Percentiles rank a stretch among this genome's conserved stretches.
Evolutionary conservation across 371 early-diverging fungal genomes (phyloP).

Genomic region (Actinomucor elegans): DNA sequence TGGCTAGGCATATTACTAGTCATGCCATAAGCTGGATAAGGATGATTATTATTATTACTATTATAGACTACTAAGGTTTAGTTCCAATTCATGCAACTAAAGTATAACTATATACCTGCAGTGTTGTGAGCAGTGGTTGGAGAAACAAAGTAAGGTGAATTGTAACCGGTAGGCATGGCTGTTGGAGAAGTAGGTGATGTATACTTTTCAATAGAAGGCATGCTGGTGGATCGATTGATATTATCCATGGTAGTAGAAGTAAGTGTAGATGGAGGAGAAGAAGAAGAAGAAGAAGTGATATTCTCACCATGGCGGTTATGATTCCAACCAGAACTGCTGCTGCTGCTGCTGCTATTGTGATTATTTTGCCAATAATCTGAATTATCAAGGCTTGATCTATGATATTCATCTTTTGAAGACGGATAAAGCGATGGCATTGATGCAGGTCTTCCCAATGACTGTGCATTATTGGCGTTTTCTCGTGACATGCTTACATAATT

Average conservation of each 20-base stretch:
- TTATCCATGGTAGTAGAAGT: background rate
- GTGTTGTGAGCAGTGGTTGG: background rate
- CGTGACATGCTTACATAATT: slow-evolving; percentile 9
- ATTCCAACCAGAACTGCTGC: slow-evolving; percentile 17
- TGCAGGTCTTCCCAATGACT: slow-evolving; percentile 23
- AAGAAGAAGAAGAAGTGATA: slow-evolving; percentile 18
- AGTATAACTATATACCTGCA: background rate
- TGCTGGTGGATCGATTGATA: background rate
- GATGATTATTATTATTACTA: background rate
- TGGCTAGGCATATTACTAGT: slow-evolving; percentile 2
- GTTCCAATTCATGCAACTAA: too few species aligned
- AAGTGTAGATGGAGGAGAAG: background rate
- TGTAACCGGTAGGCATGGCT: slow-evolving; percentile 10
- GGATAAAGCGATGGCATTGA: slow-evolving; percentile 15
- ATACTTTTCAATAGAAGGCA: slow-evolving; percentile 1
- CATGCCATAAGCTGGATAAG: slow-evolving; percentile 2
- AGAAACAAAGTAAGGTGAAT: slow-evolving; percentile 16
- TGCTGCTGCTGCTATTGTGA: slow-evolving; percentile 11
- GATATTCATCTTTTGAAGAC: too few species aligned
- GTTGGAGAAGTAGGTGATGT: background rate
- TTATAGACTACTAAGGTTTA: background rate
- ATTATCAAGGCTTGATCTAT: too few species aligned
- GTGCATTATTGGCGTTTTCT: slow-evolving; percentile 15
- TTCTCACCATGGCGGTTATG: slow-evolving; percentile 10
- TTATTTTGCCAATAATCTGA: too few species aligned